These are phyloP conservation scores for Ophiostoma sp. DNA, from an alignment of 2,329 filamentous ascomycete genomes.

Conservation along the genomic window DNA sequence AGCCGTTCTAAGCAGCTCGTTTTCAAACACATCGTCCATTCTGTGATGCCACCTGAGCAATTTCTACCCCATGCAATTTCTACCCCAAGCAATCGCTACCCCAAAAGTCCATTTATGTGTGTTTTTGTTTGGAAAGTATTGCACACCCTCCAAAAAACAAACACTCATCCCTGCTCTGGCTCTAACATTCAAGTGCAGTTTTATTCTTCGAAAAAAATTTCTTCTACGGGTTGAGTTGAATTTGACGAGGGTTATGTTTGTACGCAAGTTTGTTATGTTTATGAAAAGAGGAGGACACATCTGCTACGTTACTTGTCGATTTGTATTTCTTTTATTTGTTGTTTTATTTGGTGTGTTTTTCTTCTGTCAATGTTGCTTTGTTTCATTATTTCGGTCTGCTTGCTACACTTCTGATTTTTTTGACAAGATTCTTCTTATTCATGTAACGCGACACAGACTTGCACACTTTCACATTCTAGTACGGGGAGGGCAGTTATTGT, in stretches of 20 bases:
- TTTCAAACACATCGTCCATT: background rate
- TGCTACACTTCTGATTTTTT: slow-evolving; percentile 11
- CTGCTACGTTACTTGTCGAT: background rate
- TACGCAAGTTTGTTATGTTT: background rate
- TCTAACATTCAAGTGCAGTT: no score
- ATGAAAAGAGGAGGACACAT: background rate
- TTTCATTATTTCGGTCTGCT: background rate
- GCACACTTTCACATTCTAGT: background rate
- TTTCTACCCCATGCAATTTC: no score
- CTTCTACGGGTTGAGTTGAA: background rate
- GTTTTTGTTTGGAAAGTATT: background rate
- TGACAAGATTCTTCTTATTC: slow-evolving; percentile 12
- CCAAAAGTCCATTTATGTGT: background rate
- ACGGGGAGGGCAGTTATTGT: background rate
- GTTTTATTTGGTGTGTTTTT: background rate
- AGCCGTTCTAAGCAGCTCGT: background rate
- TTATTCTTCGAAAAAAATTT: background rate
- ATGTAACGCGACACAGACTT: slow-evolving; percentile 15
- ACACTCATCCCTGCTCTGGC: no score
- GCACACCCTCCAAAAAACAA: no score
- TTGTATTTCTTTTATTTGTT: background rate
- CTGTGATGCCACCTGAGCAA: no score
- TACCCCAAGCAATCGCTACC: no score
- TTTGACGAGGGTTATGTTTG: background rate
- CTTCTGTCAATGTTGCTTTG: background rate